These are phyloP conservation scores for Globisporangium perplexum DNA, from an alignment of 352 stramenopile genomes.

Conservation along the genomic window DNA sequence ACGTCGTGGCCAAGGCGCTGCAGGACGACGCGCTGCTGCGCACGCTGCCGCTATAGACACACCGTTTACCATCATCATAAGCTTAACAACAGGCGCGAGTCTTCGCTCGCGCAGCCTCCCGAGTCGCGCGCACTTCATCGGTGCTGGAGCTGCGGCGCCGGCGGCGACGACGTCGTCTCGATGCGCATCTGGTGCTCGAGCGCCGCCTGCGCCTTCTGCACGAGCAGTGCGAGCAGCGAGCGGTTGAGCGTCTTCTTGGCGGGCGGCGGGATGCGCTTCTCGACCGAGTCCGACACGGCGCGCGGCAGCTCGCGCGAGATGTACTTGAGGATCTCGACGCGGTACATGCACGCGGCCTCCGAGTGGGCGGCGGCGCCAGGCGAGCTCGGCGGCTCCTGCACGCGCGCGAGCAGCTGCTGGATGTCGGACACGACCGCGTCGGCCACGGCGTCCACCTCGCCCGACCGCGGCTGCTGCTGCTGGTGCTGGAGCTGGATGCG, in stretches of 20 bases:
- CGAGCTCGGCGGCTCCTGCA: slow-evolving; percentile 30
- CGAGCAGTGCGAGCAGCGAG: slow-evolving; percentile 63
- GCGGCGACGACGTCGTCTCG: slow-evolving; percentile 29
- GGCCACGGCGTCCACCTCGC: slow-evolving; percentile 35
- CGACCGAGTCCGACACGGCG: slow-evolving; percentile 58
- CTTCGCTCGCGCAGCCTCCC: too few relatives aligned
- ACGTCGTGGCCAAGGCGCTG: slow-evolving; percentile 31
- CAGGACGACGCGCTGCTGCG: slow-evolving; percentile 45
- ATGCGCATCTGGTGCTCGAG: slow-evolving; percentile 69
- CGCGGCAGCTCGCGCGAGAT: slow-evolving; percentile 75
- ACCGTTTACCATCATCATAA: background rate
- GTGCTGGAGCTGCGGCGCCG: background rate
- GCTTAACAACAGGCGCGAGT: background rate
- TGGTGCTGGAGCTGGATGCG: slow-evolving; percentile 49
- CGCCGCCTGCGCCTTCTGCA: slow-evolving; percentile 70
- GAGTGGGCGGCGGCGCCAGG: slow-evolving; percentile 20
- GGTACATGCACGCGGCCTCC: slow-evolving; percentile 77
- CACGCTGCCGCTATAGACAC: slow-evolving; percentile 9
- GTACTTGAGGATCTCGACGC: slow-evolving; percentile 82
- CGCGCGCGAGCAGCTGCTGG: slow-evolving; percentile 43
- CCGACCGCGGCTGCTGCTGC: slow-evolving; percentile 16
- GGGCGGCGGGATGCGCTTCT: slow-evolving; percentile 48
- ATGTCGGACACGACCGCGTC: slow-evolving; percentile 60
- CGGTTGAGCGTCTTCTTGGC: slow-evolving; percentile 66
- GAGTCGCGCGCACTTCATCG: background rate